Evolutionary conservation across 371 early-diverging fungal species (phyloP), one percentile per base, ranked within the genome.

Genomic region (Mucor plumbeus): DNA sequence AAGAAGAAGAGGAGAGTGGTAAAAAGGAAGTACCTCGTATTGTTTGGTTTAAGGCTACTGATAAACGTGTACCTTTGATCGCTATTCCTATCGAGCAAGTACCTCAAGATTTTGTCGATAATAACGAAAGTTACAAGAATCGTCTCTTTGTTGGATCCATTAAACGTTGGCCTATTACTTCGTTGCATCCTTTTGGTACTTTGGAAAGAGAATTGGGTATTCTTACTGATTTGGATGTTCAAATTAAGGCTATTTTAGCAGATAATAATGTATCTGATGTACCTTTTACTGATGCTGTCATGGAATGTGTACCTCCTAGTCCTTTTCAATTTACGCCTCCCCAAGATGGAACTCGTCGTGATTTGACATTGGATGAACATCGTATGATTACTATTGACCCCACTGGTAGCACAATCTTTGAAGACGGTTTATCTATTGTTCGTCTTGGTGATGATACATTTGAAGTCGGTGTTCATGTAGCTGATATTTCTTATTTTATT

Each of bases 401-500:
- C 19, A 14, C 36, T 11, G 71, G 68, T 43, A 74, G 78, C 69
- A 41, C 85, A 19, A 10, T 72, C 5, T 68, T 99, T 61, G 99
- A 99, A 79, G 99, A 99, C 79, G 98, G 99, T 10, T 81, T 99
- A 19, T 92, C 94, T 35, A 83, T 89, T 67, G 77, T 83, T 41
- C 76, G 82, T 56, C 80, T 90, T 26, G 88, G 88, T 3, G 88
- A 92, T 61, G 92, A 90, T 36, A 91, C 83, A 15, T 94, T 81
- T 70, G 92, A 94, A 77, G 89, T 98, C 39, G 98, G 97, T 63
- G 95, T 97, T 14, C 99, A 99, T 74, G 97, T 99, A 73, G 97
- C 98, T 64, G 99, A 99, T 79, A 98, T 99, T 13, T 89, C 95
- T 8, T 90, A 95, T 77, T 99, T 98, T 86, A 97, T 99, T 53